Evolutionary conservation across 371 early-diverging fungal species (phyloP).

Genomic region (Actinomucor elegans): DNA sequence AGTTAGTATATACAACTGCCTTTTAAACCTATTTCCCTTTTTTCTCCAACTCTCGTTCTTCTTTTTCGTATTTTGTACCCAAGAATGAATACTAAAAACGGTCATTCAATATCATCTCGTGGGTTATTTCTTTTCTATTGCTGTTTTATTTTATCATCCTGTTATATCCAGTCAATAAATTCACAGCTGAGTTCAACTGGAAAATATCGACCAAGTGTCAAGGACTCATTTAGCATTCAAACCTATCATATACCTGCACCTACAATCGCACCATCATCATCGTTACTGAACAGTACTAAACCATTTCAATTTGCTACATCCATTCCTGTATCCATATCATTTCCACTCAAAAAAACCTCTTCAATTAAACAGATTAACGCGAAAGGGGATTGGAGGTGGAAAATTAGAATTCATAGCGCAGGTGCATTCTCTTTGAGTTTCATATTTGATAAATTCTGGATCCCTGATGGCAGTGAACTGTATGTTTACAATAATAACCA

Average conservation of each 20-base stretch:
- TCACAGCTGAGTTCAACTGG: background rate
- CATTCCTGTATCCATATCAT: constrained; percentile 13
- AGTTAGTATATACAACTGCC: too few relatives aligned
- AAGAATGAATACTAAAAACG: too few relatives aligned
- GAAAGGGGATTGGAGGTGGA: constrained; percentile 26
- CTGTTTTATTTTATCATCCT: too few relatives aligned
- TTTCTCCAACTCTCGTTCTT: too few relatives aligned
- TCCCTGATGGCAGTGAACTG: constrained; percentile 36
- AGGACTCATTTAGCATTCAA: background rate
- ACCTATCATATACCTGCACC: constrained; percentile 2
- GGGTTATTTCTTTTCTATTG: too few relatives aligned
- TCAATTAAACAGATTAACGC: background rate
- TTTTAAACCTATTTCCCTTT: too few relatives aligned
- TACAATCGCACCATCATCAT: background rate
- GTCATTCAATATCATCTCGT: too few relatives aligned
- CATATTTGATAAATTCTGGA: constrained; percentile 42
- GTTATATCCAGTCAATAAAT: background rate
- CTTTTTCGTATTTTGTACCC: too few relatives aligned
- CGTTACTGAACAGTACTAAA: background rate
- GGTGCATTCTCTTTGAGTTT: constrained; percentile 47
- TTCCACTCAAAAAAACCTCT: background rate
- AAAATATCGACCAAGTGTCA: background rate
- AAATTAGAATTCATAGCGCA: constrained; percentile 32
- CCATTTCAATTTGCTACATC: constrained; percentile 22
- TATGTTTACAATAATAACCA: constrained; percentile 26